A percentile compares a stretch with the other conserved stretches of the same genome.
Evolutionary conservation across 352 stramenopile species (phyloP).

Genomic region (Globisporangium radiosum): DNA sequence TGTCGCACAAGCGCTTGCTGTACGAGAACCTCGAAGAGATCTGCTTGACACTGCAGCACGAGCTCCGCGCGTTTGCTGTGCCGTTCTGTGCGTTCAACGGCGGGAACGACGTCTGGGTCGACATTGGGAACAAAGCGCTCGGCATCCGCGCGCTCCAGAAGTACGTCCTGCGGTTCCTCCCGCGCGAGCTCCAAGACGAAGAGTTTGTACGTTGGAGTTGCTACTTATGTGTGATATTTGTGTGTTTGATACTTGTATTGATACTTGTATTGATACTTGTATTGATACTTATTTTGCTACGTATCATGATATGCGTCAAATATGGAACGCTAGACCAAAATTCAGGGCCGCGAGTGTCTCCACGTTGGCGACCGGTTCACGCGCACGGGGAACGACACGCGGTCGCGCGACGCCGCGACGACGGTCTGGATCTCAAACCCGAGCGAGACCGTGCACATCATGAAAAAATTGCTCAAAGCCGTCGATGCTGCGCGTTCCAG

Average conservation of each 20-base stretch:
- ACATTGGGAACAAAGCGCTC: slow-evolving; percentile 95
- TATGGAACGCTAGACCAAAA: slow-evolving; percentile 26
- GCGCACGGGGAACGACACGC: slow-evolving; percentile 88
- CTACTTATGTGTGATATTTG: too few species aligned
- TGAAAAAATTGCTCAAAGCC: slow-evolving; percentile 87
- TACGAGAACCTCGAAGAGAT: slow-evolving; percentile 94
- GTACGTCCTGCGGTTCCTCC: slow-evolving; percentile 67
- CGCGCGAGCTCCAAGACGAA: slow-evolving; percentile 70
- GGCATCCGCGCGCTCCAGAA: slow-evolving; percentile 90
- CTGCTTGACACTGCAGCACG: slow-evolving; percentile 88
- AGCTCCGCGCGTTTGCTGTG: slow-evolving; percentile 67
- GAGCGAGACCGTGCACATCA: slow-evolving; percentile 92
- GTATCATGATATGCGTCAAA: background rate
- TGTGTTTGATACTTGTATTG: background rate
- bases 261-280: background rate
- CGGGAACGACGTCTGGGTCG: slow-evolving; percentile 94
- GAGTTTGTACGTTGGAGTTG: slow-evolving; percentile 29
- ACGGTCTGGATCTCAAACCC: slow-evolving; percentile 95
- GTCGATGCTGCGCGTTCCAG: slow-evolving; percentile 32
- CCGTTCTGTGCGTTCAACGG: slow-evolving; percentile 97
- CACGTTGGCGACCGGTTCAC: slow-evolving; percentile 94
- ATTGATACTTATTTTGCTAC: background rate
- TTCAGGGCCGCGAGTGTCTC: slow-evolving; percentile 84
- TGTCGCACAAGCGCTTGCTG: slow-evolving; percentile 65
- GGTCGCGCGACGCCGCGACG: slow-evolving; percentile 85